These are phyloP conservation scores for Lasiodiplodia hormozganensis DNA, from an alignment of 2,329 filamentous ascomycete genomes.

Conservation along the genomic window DNA sequence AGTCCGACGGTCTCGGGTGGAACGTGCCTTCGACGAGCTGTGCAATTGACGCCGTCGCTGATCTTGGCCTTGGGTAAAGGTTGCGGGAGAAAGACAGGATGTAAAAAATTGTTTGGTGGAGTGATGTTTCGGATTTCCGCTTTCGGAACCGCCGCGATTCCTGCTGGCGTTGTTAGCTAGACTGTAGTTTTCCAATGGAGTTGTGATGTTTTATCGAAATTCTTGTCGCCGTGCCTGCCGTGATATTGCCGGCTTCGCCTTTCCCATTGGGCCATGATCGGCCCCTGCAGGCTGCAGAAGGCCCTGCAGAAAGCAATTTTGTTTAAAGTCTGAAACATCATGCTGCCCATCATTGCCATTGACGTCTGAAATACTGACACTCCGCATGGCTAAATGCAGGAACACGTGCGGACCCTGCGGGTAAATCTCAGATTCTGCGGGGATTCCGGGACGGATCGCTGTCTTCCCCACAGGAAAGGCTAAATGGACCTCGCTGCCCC, in stretches of 20 bases:
- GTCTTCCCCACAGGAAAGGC: constrained; percentile 13
- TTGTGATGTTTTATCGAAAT: background rate
- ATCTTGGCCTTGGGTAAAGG: no score
- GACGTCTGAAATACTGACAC: background rate
- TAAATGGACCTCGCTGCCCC: constrained; percentile 17
- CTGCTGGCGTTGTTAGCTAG: background rate
- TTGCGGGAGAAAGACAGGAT: background rate
- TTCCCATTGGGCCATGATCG: background rate
- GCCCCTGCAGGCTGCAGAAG: background rate
- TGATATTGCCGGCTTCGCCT: background rate
- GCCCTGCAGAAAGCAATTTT: background rate
- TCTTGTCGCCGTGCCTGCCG: background rate
- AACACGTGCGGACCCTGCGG: constrained; percentile 4
- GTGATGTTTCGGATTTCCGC: background rate
- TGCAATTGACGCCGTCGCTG: no score
- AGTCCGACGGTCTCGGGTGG: background rate
- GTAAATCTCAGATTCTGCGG: constrained; percentile 4
- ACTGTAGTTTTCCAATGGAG: background rate
- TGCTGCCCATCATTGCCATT: background rate
- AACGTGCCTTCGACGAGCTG: no score
- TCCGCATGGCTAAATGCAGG: constrained; percentile 11
- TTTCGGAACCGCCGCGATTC: background rate
- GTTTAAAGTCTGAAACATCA: background rate
- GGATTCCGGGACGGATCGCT: constrained; percentile 16
- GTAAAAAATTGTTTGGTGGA: background rate